A percentile compares a stretch with the other conserved stretches of the same genome.
Evolutionary conservation across 2,329 filamentous ascomycete species (phyloP).

Genomic region (Beauveria bassiana): DNA sequence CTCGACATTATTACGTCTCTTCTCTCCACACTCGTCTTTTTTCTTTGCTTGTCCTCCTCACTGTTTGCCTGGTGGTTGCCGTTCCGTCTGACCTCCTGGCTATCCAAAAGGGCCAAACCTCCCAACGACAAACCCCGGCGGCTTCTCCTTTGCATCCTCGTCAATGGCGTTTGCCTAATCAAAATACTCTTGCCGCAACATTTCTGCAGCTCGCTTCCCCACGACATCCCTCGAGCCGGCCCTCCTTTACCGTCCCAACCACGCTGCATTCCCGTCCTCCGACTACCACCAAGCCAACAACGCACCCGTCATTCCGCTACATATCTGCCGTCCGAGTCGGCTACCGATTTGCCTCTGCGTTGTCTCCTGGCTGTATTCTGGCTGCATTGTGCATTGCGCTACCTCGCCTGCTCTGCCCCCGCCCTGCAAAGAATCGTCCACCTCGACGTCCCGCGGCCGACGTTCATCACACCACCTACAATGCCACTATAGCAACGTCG

Average conservation of each 20-base stretch:
- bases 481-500: slow-evolving; percentile 7
- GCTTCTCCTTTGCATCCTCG: slow-evolving; percentile 1
- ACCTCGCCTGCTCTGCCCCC: background rate
- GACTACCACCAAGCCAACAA: background rate
- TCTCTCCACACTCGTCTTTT: background rate
- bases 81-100: too few species aligned
- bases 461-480: background rate
- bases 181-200: slow-evolving; percentile 5
- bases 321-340: background rate
- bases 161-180: slow-evolving; percentile 3
- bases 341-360: background rate
- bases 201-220: background rate
- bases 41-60: background rate
- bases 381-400: background rate
- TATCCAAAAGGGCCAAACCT: background rate
- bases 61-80: background rate
- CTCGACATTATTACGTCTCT: background rate
- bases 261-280: background rate
- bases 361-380: background rate
- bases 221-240: background rate
- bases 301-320: background rate
- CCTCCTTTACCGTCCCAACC: background rate
- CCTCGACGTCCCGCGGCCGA: background rate
- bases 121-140: background rate
- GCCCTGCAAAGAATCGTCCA: background rate